Base-by-base conservation (phyloP, 345 rosid genomes). In the Pseudoturritis turrita region DNA sequence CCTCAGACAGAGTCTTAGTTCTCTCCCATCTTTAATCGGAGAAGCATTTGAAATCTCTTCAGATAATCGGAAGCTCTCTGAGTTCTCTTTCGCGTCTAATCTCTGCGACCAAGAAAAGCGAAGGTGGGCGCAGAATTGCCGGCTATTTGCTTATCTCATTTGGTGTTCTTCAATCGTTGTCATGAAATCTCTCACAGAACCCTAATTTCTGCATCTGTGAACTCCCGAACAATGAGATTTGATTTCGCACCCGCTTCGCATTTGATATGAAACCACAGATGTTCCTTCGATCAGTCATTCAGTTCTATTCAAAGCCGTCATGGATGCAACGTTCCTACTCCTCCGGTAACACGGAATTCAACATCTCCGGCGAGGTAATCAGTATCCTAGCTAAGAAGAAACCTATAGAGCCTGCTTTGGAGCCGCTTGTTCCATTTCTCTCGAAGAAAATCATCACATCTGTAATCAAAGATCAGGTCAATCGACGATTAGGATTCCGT, bases 331-430 rank as follows among this genome's bases (percentile, higher is more conserved):
- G 76, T 37, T 52, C 60, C 44, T 68, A 59, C 74, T 49, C 74
- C 1, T 65, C 65, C 59, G 25, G 80, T 40, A 44, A 68, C 41
- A 7, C 15, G 14, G 80, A 81, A 40, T 51, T 73, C 46, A 14
- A 77, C 26, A 47, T 77, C 44, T 53, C 83, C 22, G 73, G 80
- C 65, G 94, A 90, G 65, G 77, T 93, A 62, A 68, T 83, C 53
- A 15, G 71, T 62, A 82, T 90, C 61, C 43, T 89, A 47, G 45
- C 75, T 39, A 62, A 81, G 46, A 70, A 54, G 35, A 83, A 68
- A 56, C 86, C 92, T 49, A 82, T 93, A 65, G 87, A 90, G 73
- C 86, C 86, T 2, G 89, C 89, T 68, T 62, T 90, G 46, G 87
- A 90, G 46, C 74, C 88, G 9, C 78, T 86, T 10, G 75, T 84